Conservation (phyloP, 305 asterid genomes). For the Fraxinus albicans region DNA sequence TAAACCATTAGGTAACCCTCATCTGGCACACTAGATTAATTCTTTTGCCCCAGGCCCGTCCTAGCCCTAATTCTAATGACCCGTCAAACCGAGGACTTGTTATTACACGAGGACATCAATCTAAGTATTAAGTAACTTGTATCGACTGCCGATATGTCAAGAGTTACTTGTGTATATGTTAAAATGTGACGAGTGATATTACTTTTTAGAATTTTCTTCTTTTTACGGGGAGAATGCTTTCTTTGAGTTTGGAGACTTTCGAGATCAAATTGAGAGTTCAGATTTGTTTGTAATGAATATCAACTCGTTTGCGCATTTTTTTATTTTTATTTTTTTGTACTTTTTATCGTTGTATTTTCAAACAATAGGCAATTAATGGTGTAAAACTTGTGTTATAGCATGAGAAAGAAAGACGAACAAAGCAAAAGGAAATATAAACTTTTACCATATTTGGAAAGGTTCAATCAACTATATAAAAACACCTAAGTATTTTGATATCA, state of each 20-base stretch:
- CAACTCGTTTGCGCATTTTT: not conserved
- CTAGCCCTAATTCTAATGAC: not conserved
- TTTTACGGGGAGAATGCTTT: not conserved
- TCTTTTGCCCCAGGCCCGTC: no score
- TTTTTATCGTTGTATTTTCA: not conserved
- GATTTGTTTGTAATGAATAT: not conserved
- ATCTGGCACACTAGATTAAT: no score
- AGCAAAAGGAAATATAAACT: conserved; percentile 9
- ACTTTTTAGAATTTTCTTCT: not conserved
- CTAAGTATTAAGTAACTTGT: not conserved
- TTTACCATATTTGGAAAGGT: not conserved
- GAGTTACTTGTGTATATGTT: not conserved
- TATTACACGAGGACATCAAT: not conserved
- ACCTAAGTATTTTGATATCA: conserved; percentile 10
- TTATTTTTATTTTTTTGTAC: no score
- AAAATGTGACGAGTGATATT: not conserved
- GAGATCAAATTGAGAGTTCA: not conserved
- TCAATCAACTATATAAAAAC: conserved; percentile 12
- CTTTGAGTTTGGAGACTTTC: not conserved
- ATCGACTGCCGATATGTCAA: not conserved
- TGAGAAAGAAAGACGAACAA: conserved; percentile 12
- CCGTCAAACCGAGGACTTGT: not conserved
- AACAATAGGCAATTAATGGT: not conserved
- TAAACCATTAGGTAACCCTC: no score
- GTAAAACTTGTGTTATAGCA: not conserved